Base-by-base conservation (phyloP, 257 asterid species). In the Verbascum thapsus region DNA sequence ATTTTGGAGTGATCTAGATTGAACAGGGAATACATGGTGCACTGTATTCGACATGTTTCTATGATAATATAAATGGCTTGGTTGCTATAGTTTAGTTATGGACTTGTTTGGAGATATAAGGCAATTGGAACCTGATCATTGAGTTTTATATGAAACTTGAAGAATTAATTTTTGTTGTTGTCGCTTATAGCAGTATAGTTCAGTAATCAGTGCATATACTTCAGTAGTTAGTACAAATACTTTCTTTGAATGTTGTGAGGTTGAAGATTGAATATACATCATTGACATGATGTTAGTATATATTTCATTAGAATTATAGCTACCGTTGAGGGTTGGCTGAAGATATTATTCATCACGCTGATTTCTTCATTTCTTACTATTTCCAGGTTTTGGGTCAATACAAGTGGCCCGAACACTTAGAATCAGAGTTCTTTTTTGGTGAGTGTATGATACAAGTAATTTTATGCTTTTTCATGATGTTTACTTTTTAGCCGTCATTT, bases 391-490 rank as follows among this genome's bases (percentile, higher is more conserved):
- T 90, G 84, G 73, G 84, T 64, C 83, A 71, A 62, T 81, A 78
- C 74, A 90, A 81, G 80, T 90, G 97, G 97, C 96, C 97, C 63
- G 97, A 90, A 75, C 88, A 87, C 73, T 68, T 80, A 70, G 90
- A 90, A 62, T 83, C 88, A 10, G 97, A 87, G 54, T 85, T 90
- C 76, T 40, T 78, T 70, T 90, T 85, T 74, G 96, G 96, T 80
- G 70, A 77, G 88, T 69, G 59, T 22, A 64, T 23, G 53, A 48
- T 37, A 22, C 18, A 43, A 61, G 54, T 63, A 48, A 38, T 63
- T 50, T 53, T 35, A 38, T 39, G 56, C 40, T 64, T 20, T 54
- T 63, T 34, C 13, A 61, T 50, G 52, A 66, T 59, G 50, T 23
- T 22, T 11, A 54, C 17, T 13, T 62, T 34, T 38, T 37, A n/a